A percentile compares a stretch with the other conserved stretches of the same genome.
Evolutionary conservation across 106 monocot genomes (phyloP).

Genomic region (Narthecium ossifragum): DNA sequence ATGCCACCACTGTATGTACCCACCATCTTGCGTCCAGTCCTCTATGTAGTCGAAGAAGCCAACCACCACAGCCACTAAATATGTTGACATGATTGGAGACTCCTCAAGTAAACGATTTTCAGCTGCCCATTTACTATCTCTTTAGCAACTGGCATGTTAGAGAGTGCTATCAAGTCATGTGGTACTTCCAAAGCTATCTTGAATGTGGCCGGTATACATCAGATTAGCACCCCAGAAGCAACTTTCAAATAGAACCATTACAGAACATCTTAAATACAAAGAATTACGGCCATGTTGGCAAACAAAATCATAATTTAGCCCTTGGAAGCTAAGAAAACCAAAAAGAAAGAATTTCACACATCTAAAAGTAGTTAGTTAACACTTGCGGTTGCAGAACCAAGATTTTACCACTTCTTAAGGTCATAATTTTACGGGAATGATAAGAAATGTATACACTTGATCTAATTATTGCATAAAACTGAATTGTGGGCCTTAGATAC

Average conservation of each 20-base stretch:
- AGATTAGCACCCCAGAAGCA: neutral
- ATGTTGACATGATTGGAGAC: conserved; percentile 95
- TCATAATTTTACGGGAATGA: no score
- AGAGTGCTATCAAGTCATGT: conserved; percentile 74
- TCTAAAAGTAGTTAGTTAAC: no score
- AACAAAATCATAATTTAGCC: no score
- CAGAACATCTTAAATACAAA: no score
- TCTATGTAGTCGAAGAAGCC: conserved; percentile 90
- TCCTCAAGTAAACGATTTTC: conserved; percentile 61
- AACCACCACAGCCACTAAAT: conserved; percentile 88
- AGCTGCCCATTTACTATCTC: conserved; percentile 43
- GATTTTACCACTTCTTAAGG: no score
- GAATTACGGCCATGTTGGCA: no score
- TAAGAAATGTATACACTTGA: no score
- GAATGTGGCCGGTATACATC: conserved; percentile 60
- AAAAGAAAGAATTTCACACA: no score
- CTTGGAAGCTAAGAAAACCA: no score
- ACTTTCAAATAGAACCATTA: neutral
- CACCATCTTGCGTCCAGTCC: conserved; percentile 59
- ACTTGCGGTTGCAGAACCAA: no score
- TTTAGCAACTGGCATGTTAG: conserved; percentile 74
- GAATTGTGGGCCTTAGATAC: no score
- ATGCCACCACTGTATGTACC: neutral
- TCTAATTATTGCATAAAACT: no score
- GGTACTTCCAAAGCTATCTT: conserved; percentile 85